Evolutionary conservation across 2,329 filamentous ascomycete genomes (phyloP).

Genomic region (Phaeosphaeria sp.): DNA sequence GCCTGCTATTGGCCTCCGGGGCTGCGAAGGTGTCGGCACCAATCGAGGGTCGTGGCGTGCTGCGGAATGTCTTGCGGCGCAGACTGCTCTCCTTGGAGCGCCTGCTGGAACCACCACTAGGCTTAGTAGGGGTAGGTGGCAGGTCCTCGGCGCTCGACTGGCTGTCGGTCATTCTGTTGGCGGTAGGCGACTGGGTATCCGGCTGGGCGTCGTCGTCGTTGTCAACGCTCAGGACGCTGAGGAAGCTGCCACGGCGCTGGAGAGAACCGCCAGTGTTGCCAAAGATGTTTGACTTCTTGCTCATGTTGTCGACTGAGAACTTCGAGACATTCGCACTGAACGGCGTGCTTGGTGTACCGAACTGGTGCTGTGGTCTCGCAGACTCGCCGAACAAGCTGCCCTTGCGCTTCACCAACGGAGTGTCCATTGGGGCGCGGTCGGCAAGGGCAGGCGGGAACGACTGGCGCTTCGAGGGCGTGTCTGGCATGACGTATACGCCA

Average conservation of each 20-base stretch:
- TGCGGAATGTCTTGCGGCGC: constrained; percentile 58
- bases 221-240: constrained; percentile 82
- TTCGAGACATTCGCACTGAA: constrained; percentile 71
- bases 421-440: constrained; percentile 44
- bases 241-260: constrained; percentile 71
- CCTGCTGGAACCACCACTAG: constrained; percentile 54
- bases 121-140: constrained; percentile 94
- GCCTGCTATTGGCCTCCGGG: constrained; percentile 39
- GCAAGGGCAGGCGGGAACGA: constrained; percentile 69
- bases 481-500: constrained; percentile 76
- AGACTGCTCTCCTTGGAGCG: constrained; percentile 60
- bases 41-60: constrained; percentile 53
- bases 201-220: constrained; percentile 68
- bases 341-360: constrained; percentile 81
- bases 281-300: constrained; percentile 68
- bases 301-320: constrained; percentile 72
- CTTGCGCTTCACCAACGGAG: constrained; percentile 49
- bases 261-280: constrained; percentile 61
- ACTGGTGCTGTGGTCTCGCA: constrained; percentile 72
- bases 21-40: constrained; percentile 56
- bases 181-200: constrained; percentile 62
- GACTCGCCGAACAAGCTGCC: constrained; percentile 67
- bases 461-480: constrained; percentile 95
- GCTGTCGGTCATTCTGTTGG: constrained; percentile 59
- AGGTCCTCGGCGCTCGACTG: constrained; percentile 73